Conservation (phyloP, 2,329 filamentous ascomycete genomes). For the Ploettnerulaceae sp. region DNA sequence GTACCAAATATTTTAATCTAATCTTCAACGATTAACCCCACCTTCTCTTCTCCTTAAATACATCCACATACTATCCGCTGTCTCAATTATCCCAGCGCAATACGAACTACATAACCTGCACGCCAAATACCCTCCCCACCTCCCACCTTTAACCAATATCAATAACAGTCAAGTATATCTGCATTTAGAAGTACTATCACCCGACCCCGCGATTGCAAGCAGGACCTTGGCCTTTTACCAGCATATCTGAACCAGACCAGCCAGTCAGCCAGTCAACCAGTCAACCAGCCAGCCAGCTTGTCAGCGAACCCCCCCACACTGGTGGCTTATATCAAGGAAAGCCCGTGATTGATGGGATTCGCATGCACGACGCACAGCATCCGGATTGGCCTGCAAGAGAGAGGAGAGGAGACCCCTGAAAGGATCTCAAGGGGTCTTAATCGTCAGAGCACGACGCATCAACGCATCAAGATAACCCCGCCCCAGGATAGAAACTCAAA, state of each 20-base stretch:
- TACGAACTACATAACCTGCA: too few species aligned
- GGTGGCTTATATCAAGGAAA: conserved; percentile 11
- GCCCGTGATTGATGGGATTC: conserved; percentile 11
- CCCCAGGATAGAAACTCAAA: too few species aligned
- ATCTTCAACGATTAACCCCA: too few species aligned
- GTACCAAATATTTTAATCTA: too few species aligned
- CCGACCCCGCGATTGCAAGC: conserved; percentile 7
- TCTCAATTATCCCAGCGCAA: too few species aligned
- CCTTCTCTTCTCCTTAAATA: too few species aligned
- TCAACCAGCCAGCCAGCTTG: background rate
- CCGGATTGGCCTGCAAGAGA: conserved; percentile 10
- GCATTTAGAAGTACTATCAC: too few species aligned
- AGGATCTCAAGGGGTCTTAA: background rate
- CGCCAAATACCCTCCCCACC: too few species aligned
- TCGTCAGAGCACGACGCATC: too few species aligned
- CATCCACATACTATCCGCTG: too few species aligned
- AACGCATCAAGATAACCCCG: background rate
- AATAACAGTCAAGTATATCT: too few species aligned
- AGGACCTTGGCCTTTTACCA: background rate
- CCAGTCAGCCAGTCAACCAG: background rate
- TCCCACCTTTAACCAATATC: too few species aligned
- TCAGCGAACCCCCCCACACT: conserved; percentile 12
- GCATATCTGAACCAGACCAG: background rate
- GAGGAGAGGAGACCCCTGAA: conserved; percentile 18
- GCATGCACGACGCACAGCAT: conserved; percentile 26